These are phyloP conservation scores for Toxoplasma gondii DNA, from an alignment of 169 alveolate species.

Conservation along the genomic window DNA sequence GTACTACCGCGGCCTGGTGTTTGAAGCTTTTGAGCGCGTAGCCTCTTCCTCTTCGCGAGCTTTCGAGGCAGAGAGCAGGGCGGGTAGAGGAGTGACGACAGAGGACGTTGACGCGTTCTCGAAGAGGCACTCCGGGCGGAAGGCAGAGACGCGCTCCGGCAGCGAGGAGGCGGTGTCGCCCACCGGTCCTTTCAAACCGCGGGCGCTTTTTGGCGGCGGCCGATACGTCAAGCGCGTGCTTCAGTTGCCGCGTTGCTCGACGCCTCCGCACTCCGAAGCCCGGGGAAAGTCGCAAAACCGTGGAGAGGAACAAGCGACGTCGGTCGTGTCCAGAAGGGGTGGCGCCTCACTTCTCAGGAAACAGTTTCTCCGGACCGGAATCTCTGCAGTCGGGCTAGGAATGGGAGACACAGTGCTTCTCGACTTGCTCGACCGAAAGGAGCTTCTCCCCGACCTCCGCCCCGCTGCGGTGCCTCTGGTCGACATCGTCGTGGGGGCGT, in stretches of 20 bases:
- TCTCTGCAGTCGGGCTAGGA: slow-evolving; percentile 73
- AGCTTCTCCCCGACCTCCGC: slow-evolving; percentile 49
- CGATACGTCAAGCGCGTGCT: slow-evolving; percentile 16
- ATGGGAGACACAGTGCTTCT: slow-evolving; percentile 76
- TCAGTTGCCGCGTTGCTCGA: background rate
- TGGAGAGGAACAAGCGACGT: background rate
- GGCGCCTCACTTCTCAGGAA: slow-evolving; percentile 15
- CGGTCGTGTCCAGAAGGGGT: background rate
- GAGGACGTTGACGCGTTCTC: too few species aligned
- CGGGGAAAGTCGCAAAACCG: background rate
- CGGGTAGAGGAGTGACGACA: too few species aligned
- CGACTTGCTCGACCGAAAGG: slow-evolving; percentile 63
- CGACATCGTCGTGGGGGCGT: slow-evolving; percentile 1
- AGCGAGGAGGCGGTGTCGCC: background rate
- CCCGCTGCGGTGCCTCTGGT: slow-evolving; percentile 41
- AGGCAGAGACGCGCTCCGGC: too few species aligned
- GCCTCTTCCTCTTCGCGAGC: slow-evolving; percentile 64
- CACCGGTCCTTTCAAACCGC: slow-evolving; percentile 30
- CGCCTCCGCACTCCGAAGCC: background rate
- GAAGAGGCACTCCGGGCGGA: too few species aligned
- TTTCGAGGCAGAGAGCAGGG: slow-evolving; percentile 35
- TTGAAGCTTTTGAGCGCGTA: slow-evolving; percentile 71
- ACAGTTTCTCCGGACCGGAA: slow-evolving; percentile 5
- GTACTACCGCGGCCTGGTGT: slow-evolving; percentile 74
- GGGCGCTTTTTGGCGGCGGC: slow-evolving; percentile 64